These are phyloP conservation scores for Macroventuria anomochaeta DNA, from an alignment of 2,329 filamentous ascomycete species.

Conservation along the genomic window DNA sequence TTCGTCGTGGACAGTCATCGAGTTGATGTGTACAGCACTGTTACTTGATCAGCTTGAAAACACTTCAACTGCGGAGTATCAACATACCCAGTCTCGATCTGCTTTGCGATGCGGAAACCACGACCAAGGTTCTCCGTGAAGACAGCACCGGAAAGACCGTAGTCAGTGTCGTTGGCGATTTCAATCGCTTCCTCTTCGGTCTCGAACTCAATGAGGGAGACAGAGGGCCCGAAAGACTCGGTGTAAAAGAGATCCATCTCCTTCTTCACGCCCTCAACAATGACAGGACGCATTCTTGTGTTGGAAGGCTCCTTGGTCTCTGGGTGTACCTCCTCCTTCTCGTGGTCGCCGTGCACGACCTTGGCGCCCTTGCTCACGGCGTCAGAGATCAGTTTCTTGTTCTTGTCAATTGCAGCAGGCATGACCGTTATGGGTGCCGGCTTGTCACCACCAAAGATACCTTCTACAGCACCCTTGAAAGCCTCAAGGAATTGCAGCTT, in stretches of 20 bases:
- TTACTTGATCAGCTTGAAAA: background rate
- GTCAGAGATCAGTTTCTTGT: conserved; percentile 60
- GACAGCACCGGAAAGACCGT: conserved; percentile 73
- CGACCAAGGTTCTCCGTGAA: conserved; percentile 71
- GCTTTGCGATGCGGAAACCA: conserved; percentile 53
- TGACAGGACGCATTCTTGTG: conserved; percentile 65
- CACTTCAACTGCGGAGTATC: background rate
- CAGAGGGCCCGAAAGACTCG: conserved; percentile 79
- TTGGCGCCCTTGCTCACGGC: conserved; percentile 65
- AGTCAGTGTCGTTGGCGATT: conserved; percentile 82
- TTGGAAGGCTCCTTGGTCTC: conserved; percentile 51
- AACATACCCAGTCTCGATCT: conserved; percentile 63
- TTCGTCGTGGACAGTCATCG: conserved; percentile 60
- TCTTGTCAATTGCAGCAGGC: conserved; percentile 59
- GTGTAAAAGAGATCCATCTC: conserved; percentile 77
- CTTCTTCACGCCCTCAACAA: conserved; percentile 70
- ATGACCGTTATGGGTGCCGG: conserved; percentile 56
- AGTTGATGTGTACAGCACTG: conserved; percentile 59
- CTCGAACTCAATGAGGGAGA: conserved; percentile 70
- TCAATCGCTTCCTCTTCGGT: conserved; percentile 73
- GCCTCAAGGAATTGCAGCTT: conserved; percentile 58
- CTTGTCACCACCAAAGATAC: conserved; percentile 54
- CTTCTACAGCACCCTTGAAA: conserved; percentile 55
- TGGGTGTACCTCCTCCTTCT: conserved; percentile 42
- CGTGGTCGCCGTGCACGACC: conserved; percentile 59